Evolutionary conservation across 2,329 filamentous ascomycete species (phyloP), one percentile per base, ranked within the genome.

Genomic region (Xylariaceae sp.): DNA sequence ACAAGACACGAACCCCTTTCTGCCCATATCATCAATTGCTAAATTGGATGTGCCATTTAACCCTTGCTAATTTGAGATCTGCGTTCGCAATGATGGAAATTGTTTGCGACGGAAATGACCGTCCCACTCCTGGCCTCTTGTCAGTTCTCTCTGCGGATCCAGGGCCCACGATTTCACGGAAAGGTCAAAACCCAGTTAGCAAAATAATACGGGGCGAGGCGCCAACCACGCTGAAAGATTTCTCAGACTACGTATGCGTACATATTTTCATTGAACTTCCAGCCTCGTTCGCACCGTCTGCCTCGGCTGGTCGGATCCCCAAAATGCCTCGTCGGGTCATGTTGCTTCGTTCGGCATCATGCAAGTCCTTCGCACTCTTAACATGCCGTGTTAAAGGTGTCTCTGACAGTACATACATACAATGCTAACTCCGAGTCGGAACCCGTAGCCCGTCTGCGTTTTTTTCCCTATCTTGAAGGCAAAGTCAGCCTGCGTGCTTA

Each of bases 291-390:
- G 14, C 32, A 12, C 12, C 32, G 14, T 40, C n/a, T 48, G 37
- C 43, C 50, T 52, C 52, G 50, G 48, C 50, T 43, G 42, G 18
- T 20, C 56, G 37, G 18, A 44, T 46, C 19, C 26, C 52, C 50
- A 52, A 50, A 43, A 50, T 47, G 16, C 48, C 52, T 44, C 48
- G 47, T 54, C 40, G 58, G 56, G 49, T 61, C 59, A 56, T 59
- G 50, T 59, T 61, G 52, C 52, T 48, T 46, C 50, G n/a, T n/a
- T n/a, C n/a, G n/a, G n/a, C n/a, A 47, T 43, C 48, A 20, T 56
- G 47, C 49, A 14, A 37, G 9, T 7, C 32, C 14, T 16, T 3
- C 14, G 32, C 32, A 14, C 14, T 16, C 32, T 37, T 37, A 16
- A 37, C 32, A 37, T 3, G 32, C 32, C 14, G 9, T 16, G 32